A percentile compares a stretch with the other conserved stretches of the same genome.
Conservation (phyloP, 106 monocot genomes). For the Chionographis japonica region DNA sequence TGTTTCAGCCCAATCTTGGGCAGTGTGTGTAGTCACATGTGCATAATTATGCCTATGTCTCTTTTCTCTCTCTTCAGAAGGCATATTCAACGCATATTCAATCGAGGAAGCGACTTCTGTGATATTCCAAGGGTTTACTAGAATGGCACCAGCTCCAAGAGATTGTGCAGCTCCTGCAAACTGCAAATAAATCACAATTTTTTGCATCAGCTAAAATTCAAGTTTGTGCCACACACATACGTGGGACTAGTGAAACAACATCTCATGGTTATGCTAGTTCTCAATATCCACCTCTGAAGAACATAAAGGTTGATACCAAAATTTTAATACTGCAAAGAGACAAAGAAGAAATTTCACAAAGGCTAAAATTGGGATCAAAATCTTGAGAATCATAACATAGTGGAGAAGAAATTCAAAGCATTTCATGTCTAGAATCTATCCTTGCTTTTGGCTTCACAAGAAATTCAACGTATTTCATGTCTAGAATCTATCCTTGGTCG, state of each 20-base stretch:
- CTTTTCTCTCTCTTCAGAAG: conserved; percentile 87
- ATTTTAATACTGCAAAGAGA: neutral
- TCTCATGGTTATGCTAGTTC: no score
- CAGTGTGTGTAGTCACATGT: conserved; percentile 96
- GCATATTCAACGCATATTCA: conserved; percentile 68
- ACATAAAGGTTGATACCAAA: neutral
- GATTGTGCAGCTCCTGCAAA: conserved; percentile 84
- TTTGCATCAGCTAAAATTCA: no score
- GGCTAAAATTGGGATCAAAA: no score
- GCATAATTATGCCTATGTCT: conserved; percentile 94
- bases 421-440: no score
- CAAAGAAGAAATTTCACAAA: no score
- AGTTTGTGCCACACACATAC: neutral
- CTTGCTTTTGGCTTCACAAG: no score
- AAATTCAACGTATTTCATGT: no score
- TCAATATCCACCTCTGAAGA: no score
- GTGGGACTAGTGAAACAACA: neutral
- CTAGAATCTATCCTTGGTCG: no score
- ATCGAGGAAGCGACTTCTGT: conserved; percentile 75
- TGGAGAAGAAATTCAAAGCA: no score
- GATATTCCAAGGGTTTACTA: conserved; percentile 91
- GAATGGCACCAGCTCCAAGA: conserved; percentile 82
- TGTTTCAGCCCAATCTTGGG: conserved; percentile 99
- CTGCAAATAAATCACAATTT: no score
- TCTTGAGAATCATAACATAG: no score